Conservation (phyloP, 2,329 filamentous ascomycete species). For the Atkinsonella texensis region DNA sequence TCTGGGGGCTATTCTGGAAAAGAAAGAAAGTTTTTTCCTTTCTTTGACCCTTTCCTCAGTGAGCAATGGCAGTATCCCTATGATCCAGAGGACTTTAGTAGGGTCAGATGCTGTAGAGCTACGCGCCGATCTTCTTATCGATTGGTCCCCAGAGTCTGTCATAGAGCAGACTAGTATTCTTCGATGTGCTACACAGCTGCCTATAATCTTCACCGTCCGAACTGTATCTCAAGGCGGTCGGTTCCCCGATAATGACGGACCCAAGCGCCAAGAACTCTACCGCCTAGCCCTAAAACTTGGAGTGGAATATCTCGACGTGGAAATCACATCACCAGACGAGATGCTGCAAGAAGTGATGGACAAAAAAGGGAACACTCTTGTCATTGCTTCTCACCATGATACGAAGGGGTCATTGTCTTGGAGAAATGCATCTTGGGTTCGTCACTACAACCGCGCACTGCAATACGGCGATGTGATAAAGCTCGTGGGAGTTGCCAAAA, state of each 20-base stretch:
- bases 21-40: constrained; percentile 80
- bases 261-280: constrained; percentile 66
- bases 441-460: constrained; percentile 78
- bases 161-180: constrained; percentile 71
- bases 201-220: constrained; percentile 85
- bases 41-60: constrained; percentile 76
- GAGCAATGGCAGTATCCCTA: constrained; percentile 40
- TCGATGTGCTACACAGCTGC: constrained; percentile 57
- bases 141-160: constrained; percentile 65
- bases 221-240: constrained; percentile 77
- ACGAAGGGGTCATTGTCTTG: constrained; percentile 68
- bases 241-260: constrained; percentile 66
- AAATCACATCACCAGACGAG: constrained; percentile 74
- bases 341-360: constrained; percentile 58
- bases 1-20: constrained; percentile 30
- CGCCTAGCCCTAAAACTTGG: constrained; percentile 68
- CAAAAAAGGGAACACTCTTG: constrained; percentile 57
- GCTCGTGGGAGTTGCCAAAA: constrained; percentile 70
- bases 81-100: constrained; percentile 61
- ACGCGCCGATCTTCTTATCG: constrained; percentile 78
- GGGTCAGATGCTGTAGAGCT: constrained; percentile 90
- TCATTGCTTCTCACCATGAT: constrained; percentile 96
- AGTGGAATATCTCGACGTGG: constrained; percentile 85
- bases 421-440: constrained; percentile 86
- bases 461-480: constrained; percentile 92